Evolutionary conservation across 2,329 filamentous ascomycete genomes (phyloP).

Genomic region (Colletotrichum sp.): DNA sequence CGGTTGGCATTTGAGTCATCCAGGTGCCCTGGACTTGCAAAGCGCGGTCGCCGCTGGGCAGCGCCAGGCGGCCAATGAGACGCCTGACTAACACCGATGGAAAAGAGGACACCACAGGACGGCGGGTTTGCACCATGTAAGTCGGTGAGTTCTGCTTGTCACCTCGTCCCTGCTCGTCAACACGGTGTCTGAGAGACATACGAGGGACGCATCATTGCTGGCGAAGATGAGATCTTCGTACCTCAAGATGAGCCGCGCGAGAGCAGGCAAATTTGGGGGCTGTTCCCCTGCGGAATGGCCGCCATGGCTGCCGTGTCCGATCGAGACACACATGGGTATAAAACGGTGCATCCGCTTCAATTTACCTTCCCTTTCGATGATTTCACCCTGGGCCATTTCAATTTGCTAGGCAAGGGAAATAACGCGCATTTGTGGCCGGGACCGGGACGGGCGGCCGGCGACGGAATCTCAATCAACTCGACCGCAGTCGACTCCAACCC

Average conservation of each 20-base stretch:
- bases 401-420: not conserved
- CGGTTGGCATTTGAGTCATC: not conserved
- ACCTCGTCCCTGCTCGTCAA: not conserved
- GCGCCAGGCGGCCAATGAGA: slow-evolving; percentile 8
- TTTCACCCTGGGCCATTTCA: not conserved
- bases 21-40: not conserved
- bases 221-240: not conserved
- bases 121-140: slow-evolving; percentile 1
- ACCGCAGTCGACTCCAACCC: not conserved
- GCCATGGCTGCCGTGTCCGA: not conserved
- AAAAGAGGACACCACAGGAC: not conserved
- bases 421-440: not conserved
- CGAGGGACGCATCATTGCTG: not conserved
- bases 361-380: not conserved
- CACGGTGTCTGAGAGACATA: not conserved
- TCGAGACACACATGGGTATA: slow-evolving; percentile 2
- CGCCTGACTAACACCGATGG: not conserved
- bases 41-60: not conserved
- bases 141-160: slow-evolving; percentile 6
- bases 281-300: not conserved
- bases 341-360: slow-evolving; percentile 1
- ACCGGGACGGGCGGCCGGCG: not conserved
- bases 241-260: not conserved
- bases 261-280: not conserved
- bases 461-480: not conserved